Conservation (phyloP, 1,284 basidiomycete species). For the Rhodotorula sp. region DNA sequence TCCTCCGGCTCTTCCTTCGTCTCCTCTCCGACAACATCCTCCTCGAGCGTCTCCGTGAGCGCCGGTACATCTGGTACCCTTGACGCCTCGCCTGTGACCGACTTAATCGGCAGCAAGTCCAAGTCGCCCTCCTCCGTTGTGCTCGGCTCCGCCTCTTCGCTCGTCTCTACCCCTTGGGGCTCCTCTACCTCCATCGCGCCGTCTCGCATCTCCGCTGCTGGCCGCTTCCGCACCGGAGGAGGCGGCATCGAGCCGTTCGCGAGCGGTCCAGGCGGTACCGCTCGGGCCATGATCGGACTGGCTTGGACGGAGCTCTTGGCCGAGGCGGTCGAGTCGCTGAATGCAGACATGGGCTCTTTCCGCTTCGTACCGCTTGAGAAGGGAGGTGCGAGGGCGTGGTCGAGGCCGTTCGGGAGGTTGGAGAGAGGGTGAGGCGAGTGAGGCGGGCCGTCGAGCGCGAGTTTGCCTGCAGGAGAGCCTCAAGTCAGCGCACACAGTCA, state of each 20-base stretch:
- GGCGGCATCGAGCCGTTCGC: too few species aligned
- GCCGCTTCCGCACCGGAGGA: too few species aligned
- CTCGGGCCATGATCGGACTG: background rate
- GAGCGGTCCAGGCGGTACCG: too few species aligned
- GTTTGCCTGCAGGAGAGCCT: slow-evolving; percentile 53
- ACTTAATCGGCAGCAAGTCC: background rate
- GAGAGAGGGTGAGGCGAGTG: slow-evolving; percentile 59
- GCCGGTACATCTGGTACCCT: background rate
- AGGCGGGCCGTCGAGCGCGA: slow-evolving; percentile 62
- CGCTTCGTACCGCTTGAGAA: slow-evolving; percentile 13
- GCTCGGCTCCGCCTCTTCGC: background rate
- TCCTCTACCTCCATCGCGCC: background rate
- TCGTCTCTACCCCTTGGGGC: background rate
- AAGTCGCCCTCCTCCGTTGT: slow-evolving; percentile 8
- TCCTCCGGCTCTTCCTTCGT: background rate
- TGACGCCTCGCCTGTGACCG: background rate
- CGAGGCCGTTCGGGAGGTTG: slow-evolving; percentile 57
- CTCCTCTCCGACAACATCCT: background rate
- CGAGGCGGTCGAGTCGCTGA: slow-evolving; percentile 15
- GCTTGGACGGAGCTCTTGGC: background rate
- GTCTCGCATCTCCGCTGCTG: background rate
- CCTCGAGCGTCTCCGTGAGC: background rate
- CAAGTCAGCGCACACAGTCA: background rate
- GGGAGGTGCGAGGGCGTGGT: slow-evolving; percentile 58
- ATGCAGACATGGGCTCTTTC: slow-evolving; percentile 26